A percentile compares a stretch with the other conserved stretches of the same genome.
phyloP scores from a whole-genome alignment of 441 rosid species.

The Populus hybrid region DNA sequence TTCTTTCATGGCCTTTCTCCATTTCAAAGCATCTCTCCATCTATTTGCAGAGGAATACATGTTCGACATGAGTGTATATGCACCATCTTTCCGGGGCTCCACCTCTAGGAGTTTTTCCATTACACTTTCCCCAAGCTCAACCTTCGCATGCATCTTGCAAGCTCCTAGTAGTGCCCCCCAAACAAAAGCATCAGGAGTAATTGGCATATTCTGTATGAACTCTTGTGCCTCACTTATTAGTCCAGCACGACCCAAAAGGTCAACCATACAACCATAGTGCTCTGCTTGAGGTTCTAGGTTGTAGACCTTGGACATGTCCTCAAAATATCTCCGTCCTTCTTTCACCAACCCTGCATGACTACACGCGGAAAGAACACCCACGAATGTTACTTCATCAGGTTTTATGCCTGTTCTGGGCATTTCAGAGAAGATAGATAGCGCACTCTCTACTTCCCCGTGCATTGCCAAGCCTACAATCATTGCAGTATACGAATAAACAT shows the following conservation, averaged over 20 bases:
- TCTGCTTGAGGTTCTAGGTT: constrained; percentile 40
- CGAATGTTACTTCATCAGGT: constrained; percentile 14
- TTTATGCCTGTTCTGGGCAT: neutral
- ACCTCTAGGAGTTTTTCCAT: neutral
- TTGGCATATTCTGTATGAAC: constrained; percentile 49
- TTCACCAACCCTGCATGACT: constrained; percentile 13
- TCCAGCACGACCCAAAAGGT: constrained; percentile 55
- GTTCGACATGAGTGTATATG: constrained; percentile 6
- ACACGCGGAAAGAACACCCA: constrained; percentile 11
- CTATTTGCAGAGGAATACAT: constrained; percentile 10
- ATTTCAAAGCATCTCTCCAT: constrained; percentile 8
- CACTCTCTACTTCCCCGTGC: constrained; percentile 6
- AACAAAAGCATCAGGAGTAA: constrained; percentile 52
- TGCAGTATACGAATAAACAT: constrained; percentile 20
- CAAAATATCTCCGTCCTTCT: constrained; percentile 3
- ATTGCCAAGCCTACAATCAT: constrained; percentile 16
- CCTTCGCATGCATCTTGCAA: constrained; percentile 47
- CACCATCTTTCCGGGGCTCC: constrained; percentile 4
- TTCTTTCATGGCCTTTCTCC: constrained; percentile 1
- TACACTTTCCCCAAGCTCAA: constrained; percentile 13
- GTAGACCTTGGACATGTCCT: neutral
- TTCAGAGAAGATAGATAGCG: neutral
- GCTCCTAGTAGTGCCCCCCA: constrained; percentile 64
- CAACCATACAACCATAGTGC: constrained; percentile 69
- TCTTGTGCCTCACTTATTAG: constrained; percentile 46